Percentiles rank a stretch among this genome's conserved stretches.
Evolutionary conservation across 495 filamentous ascomycete species (phyloP).

Genomic region (Penicillium diatomitis): DNA sequence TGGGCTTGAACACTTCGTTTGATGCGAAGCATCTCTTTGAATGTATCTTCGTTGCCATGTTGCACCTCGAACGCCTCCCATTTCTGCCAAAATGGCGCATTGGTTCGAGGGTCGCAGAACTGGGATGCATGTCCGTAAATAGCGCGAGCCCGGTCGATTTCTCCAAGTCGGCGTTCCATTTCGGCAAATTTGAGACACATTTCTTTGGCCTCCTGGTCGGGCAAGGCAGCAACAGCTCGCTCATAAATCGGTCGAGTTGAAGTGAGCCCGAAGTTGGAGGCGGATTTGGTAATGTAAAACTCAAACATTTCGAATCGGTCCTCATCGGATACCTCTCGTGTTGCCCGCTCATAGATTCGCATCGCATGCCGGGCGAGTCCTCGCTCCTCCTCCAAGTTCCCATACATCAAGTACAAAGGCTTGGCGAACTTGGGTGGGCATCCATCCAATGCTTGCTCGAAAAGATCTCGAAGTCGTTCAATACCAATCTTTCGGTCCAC

Average conservation of each 20-base stretch:
- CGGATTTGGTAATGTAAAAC: conserved; percentile 98
- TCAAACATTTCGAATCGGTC: conserved; percentile 97
- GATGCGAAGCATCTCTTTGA: conserved; percentile 97
- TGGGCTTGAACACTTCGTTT: conserved; percentile 96
- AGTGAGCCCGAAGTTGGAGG: conserved; percentile 92
- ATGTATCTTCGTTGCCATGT: conserved; percentile 98
- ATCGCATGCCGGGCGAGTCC: conserved; percentile 96
- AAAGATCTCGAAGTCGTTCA: conserved; percentile 88
- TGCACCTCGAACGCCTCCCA: conserved; percentile 97
- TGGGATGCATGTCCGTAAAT: conserved; percentile 96
- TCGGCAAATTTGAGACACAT: conserved; percentile 99
- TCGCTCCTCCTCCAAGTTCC: conserved; percentile 91
- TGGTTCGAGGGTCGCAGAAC: conserved; percentile 91
- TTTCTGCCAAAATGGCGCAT: conserved; percentile 84
- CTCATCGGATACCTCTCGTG: conserved; percentile 89
- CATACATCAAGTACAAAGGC: conserved; percentile 95
- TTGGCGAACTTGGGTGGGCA: conserved; percentile 96
- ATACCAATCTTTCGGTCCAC: conserved; percentile 93
- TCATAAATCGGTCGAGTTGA: conserved; percentile 98
- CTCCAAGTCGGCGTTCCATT: conserved; percentile 92
- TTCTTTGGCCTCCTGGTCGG: conserved; percentile 86
- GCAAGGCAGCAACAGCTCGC: conserved; percentile 80
- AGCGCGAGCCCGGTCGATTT: conserved; percentile 90
- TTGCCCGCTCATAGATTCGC: conserved; percentile 97
- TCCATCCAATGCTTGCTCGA: conserved; percentile 93